Conservation (phyloP, 768 basidiomycete genomes). For the Kwoniella sp. region DNA sequence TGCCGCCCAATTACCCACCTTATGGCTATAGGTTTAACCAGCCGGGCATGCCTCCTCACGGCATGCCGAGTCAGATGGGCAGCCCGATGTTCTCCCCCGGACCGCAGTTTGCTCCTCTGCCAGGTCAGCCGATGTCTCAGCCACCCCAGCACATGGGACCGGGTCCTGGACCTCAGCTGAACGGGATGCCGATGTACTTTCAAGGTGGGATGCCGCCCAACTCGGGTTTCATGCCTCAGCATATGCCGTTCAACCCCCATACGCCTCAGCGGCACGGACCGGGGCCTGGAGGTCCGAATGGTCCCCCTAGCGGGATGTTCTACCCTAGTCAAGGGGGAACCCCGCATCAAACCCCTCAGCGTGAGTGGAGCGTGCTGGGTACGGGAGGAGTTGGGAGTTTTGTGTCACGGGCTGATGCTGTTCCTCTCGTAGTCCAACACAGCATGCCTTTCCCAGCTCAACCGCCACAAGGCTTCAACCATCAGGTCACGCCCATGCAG, state of each 20-base stretch:
- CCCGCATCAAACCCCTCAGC: slow-evolving; percentile 42
- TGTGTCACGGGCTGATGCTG: neutral
- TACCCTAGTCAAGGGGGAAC: slow-evolving; percentile 15
- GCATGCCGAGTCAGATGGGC: slow-evolving; percentile 23
- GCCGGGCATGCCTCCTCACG: slow-evolving; percentile 23
- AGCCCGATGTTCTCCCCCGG: slow-evolving; percentile 39
- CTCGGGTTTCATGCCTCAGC: slow-evolving; percentile 13
- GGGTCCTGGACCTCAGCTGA: slow-evolving; percentile 20
- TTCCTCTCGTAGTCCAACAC: slow-evolving; percentile 18
- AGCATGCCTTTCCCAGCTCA: slow-evolving; percentile 22
- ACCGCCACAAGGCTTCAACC: slow-evolving; percentile 8
- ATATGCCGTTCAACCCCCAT: slow-evolving; percentile 33
- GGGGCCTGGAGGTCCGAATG: slow-evolving; percentile 16
- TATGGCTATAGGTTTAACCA: slow-evolving; percentile 27
- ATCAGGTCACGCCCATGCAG: slow-evolving; percentile 10
- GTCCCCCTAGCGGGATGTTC: slow-evolving; percentile 14
- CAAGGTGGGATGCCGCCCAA: slow-evolving; percentile 39
- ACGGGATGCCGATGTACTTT: slow-evolving; percentile 43
- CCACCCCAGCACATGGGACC: slow-evolving; percentile 27
- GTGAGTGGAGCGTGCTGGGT: slow-evolving; percentile 15
- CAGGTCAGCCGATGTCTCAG: slow-evolving; percentile 20
- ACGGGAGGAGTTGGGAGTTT: neutral
- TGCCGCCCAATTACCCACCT: slow-evolving; percentile 26
- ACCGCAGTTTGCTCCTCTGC: slow-evolving; percentile 13
- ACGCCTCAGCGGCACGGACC: slow-evolving; percentile 27